Evolutionary conservation across 495 filamentous ascomycete genomes (phyloP).

Genomic region (Neurospora intermedia): DNA sequence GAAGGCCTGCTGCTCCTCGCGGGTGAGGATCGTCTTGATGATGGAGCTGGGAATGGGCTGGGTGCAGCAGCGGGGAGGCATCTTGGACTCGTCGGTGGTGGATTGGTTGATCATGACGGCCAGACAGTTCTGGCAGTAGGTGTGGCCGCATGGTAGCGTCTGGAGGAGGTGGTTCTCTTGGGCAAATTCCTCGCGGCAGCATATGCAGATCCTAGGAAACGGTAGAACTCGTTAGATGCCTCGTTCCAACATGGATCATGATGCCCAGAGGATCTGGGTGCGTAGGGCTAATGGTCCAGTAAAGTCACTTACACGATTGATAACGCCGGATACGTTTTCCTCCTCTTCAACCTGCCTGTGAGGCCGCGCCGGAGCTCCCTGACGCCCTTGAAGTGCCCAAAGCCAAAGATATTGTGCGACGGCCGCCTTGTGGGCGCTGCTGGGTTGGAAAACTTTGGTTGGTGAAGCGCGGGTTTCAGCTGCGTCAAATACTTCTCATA

Average conservation of each 20-base stretch:
- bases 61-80: slow-evolving; percentile 49
- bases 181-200: slow-evolving; percentile 40
- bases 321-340: slow-evolving; percentile 17
- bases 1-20: slow-evolving; percentile 40
- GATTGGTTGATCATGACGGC: slow-evolving; percentile 40
- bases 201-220: slow-evolving; percentile 36
- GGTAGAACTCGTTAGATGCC: slow-evolving; percentile 7
- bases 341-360: slow-evolving; percentile 26
- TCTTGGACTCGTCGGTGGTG: slow-evolving; percentile 38
- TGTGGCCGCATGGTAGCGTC: slow-evolving; percentile 42
- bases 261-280: neutral
- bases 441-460: slow-evolving; percentile 21
- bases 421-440: slow-evolving; percentile 10
- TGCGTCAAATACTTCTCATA: slow-evolving; percentile 42
- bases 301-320: slow-evolving; percentile 23
- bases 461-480: slow-evolving; percentile 27
- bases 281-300: neutral
- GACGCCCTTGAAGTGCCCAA: slow-evolving; percentile 28
- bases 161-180: slow-evolving; percentile 22
- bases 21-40: slow-evolving; percentile 38
- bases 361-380: slow-evolving; percentile 31
- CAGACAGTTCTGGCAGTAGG: slow-evolving; percentile 41
- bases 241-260: neutral
- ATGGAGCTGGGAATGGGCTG: slow-evolving; percentile 39
- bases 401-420: slow-evolving; percentile 19